Base-by-base conservation (phyloP, 2,329 filamentous ascomycete species). In the Penicillium decumbens region DNA sequence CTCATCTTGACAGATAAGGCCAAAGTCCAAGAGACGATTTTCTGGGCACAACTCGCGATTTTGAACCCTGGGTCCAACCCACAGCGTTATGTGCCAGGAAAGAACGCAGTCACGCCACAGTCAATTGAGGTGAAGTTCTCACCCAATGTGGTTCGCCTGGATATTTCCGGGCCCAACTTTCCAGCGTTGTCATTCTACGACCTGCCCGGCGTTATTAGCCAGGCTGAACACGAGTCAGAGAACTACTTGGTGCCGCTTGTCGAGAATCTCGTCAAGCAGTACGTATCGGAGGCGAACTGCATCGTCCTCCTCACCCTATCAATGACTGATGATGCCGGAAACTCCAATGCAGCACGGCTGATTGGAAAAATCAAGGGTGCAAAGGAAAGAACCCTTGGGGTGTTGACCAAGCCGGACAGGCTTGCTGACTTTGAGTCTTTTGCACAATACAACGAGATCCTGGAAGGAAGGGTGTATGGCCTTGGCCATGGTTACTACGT, bases 401-500 rank as follows among this genome's bases (percentile, higher is more conserved):
- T 95, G 0, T 76, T 95, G 13, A 95, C 90, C 0, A 95, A 95
- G 61, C 89, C 90, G 0, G 91, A 95, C 54, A 78, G 87, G 0
- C 70, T 90, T 0, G 78, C 82, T 0, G 64, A 70, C 0, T 76
- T 77, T 0, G 74, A 77, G 1, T 71, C 70, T 0, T 72, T 80
- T 0, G 71, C 75, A 0, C 82, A 84, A 48, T 88, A 87, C 79
- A 64, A 80, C 0, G 72, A 78, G 0, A 84, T 90, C 47, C 75
- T 95, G 4, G 72, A 75, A 0, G 81, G 82, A 0, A 64, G 80
- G 1, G 78, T 80, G 1, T 88, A 88, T 51, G 62, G 65, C 0
- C 79, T 91, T 0, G 84, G 83, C 0, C 77, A 88, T n/a, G 87
- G 87, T 0, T 95, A 92, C 62, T 95, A 85, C 53, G 81, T 88